Percentiles rank a stretch among this genome's conserved stretches.
Conservation (phyloP, 2,329 filamentous ascomycete species). For the Colletotrichum chlorophyti region DNA sequence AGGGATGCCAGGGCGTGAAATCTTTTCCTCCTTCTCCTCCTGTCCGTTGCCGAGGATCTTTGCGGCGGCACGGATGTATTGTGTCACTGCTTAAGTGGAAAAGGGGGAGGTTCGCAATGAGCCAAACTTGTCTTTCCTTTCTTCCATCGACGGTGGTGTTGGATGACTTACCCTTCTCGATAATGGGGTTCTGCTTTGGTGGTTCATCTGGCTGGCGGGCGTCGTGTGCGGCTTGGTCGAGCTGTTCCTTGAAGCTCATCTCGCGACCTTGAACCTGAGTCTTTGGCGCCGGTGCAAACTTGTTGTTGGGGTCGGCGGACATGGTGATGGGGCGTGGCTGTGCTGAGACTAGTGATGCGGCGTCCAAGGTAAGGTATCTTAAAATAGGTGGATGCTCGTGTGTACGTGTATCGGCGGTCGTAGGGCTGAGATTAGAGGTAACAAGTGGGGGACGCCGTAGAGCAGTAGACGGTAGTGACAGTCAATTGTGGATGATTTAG, state of each 20-base stretch:
- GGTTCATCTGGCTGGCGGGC: slow-evolving; percentile 35
- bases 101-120: background rate
- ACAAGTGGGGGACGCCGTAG: background rate
- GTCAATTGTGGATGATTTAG: background rate
- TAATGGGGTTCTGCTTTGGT: slow-evolving; percentile 41
- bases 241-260: slow-evolving; percentile 49
- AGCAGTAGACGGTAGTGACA: slow-evolving; percentile 7
- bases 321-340: slow-evolving; percentile 6
- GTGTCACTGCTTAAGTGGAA: slow-evolving; percentile 44
- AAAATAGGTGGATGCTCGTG: background rate
- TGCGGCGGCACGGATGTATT: slow-evolving; percentile 50
- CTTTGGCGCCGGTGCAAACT: slow-evolving; percentile 22
- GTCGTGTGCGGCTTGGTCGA: slow-evolving; percentile 49
- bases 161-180: slow-evolving; percentile 49
- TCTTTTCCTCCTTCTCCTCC: slow-evolving; percentile 30
- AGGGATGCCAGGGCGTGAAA: slow-evolving; percentile 34
- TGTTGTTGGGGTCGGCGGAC: slow-evolving; percentile 17
- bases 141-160: background rate
- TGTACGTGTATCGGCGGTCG: too few species aligned
- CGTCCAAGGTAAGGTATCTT: background rate
- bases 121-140: too few species aligned
- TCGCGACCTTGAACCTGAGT: slow-evolving; percentile 23
- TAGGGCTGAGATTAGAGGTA: background rate
- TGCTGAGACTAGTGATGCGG: background rate
- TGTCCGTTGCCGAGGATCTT: slow-evolving; percentile 47